phyloP scores from a whole-genome alignment of 140 eudicot species.

The Ambrosia hybrid region DNA sequence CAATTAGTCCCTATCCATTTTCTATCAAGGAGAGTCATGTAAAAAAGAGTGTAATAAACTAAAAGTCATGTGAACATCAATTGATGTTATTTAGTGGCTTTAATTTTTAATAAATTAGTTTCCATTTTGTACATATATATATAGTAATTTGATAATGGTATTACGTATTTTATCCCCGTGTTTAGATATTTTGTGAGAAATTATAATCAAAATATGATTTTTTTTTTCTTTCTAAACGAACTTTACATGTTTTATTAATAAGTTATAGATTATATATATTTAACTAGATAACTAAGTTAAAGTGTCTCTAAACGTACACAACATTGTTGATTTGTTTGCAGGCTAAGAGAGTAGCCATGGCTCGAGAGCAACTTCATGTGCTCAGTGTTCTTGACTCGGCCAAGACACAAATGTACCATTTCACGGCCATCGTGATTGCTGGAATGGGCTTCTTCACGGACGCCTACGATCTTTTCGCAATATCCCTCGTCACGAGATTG shows the following conservation, averaged over 20 bases:
- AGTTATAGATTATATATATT: neutral
- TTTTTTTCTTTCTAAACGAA: too few species aligned
- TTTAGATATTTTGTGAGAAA: too few species aligned
- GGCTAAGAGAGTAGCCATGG: constrained; percentile 35
- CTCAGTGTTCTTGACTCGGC: constrained; percentile 71
- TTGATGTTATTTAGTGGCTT: too few species aligned
- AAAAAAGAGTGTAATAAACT: too few species aligned
- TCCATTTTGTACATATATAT: too few species aligned
- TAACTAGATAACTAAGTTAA: neutral
- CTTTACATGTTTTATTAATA: neutral
- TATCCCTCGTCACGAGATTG: constrained; percentile 60
- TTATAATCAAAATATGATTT: too few species aligned
- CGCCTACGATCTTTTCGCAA: constrained; percentile 78
- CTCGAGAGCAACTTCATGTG: constrained; percentile 64
- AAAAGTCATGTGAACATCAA: too few species aligned
- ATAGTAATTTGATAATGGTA: too few species aligned
- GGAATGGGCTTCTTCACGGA: constrained; percentile 91
- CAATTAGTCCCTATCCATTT: too few species aligned
- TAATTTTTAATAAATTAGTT: too few species aligned
- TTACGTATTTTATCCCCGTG: too few species aligned
- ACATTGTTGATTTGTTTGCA: constrained; percentile 1
- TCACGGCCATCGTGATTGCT: constrained; percentile 71
- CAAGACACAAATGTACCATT: constrained; percentile 73
- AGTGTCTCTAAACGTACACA: neutral
- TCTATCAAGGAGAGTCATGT: too few species aligned